Base-by-base conservation (phyloP, 176 grass and related monocot species). In the Aechmea fasciata region DNA sequence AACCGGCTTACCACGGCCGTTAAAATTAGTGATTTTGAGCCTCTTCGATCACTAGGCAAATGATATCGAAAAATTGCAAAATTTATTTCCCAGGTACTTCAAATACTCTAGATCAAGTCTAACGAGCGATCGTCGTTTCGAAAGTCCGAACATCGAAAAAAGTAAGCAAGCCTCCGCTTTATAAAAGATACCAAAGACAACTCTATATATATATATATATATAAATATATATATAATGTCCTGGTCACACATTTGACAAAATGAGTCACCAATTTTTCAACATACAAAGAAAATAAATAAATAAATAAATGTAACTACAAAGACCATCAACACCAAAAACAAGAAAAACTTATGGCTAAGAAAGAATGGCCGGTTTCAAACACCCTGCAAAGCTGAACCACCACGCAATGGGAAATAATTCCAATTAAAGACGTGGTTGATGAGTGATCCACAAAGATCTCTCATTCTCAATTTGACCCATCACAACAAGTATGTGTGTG, bases 341-440 rank as follows among this genome's bases (percentile, higher is more conserved):
- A 62, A 51, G 14, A 52, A 47, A 11, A 47, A 70, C 66, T 70
- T 65, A 73, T 73, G 77, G 69, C 23, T 51, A 57, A 50, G 49
- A 73, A 80, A 24, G 11, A 65, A 73, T 52, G 57, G 77, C 24
- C 59, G 69, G 23, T 67, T 66, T 80, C 59, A 57, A 69, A 77
- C 48, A 65, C 47, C 24, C 12, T 2, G 33, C 33, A 67, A 11
- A 15, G 13, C 15, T 66, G 64, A 66, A 66, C 64, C 52, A 17
- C n/a, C n/a, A 66, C 24, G 12, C 64, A 47, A 3, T 66, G 64
- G 25, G 55, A 65, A 69, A 68, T 47, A 13, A 48, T 72, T 54
- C 47, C 48, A 69, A 23, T 23, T 23, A 23, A 71, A 55, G 71
- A 25, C 18, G 33, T 50, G 70, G 49, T 48, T 64, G 54, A 50